These are phyloP conservation scores for Sclerotiophoma versabilis DNA, from an alignment of 2,329 filamentous ascomycete species.

Conservation along the genomic window DNA sequence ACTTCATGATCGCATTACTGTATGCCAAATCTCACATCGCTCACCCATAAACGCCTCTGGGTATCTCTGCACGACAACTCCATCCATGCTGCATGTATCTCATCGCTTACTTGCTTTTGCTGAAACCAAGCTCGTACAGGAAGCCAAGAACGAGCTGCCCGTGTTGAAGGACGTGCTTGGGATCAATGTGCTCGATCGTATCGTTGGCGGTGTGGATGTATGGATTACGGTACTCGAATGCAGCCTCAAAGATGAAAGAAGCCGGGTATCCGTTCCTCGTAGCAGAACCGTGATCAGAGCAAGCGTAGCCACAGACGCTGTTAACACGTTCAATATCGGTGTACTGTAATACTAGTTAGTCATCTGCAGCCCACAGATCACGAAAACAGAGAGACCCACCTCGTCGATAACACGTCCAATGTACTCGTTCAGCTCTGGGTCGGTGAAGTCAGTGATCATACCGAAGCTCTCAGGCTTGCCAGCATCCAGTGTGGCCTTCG, in stretches of 20 bases:
- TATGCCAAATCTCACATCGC: too few relatives aligned
- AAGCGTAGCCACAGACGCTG: constrained; percentile 75
- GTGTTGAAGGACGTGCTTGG: constrained; percentile 90
- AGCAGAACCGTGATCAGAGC: constrained; percentile 75
- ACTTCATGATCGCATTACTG: too few relatives aligned
- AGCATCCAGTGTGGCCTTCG: constrained; percentile 71
- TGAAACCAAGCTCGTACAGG: constrained; percentile 71
- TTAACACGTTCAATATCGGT: constrained; percentile 70
- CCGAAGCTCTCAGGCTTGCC: constrained; percentile 75
- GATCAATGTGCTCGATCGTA: constrained; percentile 73
- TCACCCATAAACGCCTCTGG: neutral
- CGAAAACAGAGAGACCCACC: neutral
- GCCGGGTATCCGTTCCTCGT: constrained; percentile 75
- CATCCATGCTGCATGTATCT: neutral
- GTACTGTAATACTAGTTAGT: constrained; percentile 74
- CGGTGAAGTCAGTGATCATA: constrained; percentile 89
- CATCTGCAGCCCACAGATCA: neutral
- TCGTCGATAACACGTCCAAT: constrained; percentile 1
- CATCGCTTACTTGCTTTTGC: constrained; percentile 7
- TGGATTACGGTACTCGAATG: constrained; percentile 60
- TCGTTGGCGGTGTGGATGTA: constrained; percentile 75
- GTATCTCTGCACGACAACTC: neutral
- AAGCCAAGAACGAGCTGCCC: constrained; percentile 81
- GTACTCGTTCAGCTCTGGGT: constrained; percentile 47
- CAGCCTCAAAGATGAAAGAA: constrained; percentile 72